These are phyloP conservation scores for Straminergon stramineum DNA, from an alignment of 225 moss, liverwort and hornwort genomes.

Conservation along the genomic window DNA sequence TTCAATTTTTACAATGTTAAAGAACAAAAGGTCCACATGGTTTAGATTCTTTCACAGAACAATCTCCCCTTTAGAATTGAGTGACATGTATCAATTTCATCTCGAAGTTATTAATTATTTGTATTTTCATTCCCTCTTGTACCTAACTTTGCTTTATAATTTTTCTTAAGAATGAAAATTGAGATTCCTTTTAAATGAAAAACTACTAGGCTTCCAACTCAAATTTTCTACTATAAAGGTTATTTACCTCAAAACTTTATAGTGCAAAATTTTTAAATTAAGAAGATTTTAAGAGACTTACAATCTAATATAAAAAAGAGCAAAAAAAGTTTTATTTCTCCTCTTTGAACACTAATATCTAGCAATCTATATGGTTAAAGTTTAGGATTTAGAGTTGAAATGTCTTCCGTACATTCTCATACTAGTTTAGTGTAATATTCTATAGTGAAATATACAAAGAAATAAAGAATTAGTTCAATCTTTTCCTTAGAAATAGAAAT, in stretches of 20 bases:
- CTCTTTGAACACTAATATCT: neutral
- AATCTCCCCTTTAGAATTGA: neutral
- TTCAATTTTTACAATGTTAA: neutral
- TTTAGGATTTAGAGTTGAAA: neutral
- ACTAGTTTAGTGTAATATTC: neutral
- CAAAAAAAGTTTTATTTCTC: neutral
- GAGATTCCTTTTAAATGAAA: neutral
- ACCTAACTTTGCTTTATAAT: neutral
- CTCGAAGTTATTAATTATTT: neutral
- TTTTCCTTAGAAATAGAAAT: neutral
- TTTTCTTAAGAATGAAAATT: neutral
- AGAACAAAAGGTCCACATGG: accelerated
- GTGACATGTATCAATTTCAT: neutral
- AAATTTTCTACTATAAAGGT: neutral
- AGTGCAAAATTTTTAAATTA: neutral
- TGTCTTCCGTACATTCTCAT: neutral
- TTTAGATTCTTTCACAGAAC: neutral
- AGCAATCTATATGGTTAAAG: neutral
- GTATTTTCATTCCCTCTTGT: neutral
- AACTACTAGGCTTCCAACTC: neutral
- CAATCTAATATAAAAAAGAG: neutral
- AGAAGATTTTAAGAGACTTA: too few species aligned
- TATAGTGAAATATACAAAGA: neutral
- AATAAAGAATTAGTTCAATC: too few species aligned
- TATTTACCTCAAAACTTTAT: neutral